These are phyloP conservation scores for Phytophthora constricta DNA, from an alignment of 352 stramenopile species.

Conservation along the genomic window DNA sequence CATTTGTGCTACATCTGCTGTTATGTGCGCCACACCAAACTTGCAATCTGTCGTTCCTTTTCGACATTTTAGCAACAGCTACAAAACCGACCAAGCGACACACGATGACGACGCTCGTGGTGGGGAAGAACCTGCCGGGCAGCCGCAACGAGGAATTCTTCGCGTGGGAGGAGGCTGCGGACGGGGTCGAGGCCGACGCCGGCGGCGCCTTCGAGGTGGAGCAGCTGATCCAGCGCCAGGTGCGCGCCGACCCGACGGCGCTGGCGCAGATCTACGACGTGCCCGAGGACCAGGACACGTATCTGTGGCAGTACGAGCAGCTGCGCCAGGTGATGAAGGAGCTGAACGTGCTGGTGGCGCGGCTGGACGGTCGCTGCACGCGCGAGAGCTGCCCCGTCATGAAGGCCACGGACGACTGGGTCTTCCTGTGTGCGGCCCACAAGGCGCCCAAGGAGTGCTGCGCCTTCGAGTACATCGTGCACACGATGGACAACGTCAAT, in stretches of 20 bases:
- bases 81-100: slow-evolving; percentile 13
- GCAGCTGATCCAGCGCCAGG: slow-evolving; percentile 77
- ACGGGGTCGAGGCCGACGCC: slow-evolving; percentile 29
- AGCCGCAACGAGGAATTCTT: slow-evolving; percentile 86
- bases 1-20: too few species aligned
- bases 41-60: too few species aligned
- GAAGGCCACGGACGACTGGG: slow-evolving; percentile 89
- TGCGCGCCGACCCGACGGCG: slow-evolving; percentile 64
- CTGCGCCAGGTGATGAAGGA: slow-evolving; percentile 87
- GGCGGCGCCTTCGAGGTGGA: slow-evolving; percentile 77
- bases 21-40: too few species aligned
- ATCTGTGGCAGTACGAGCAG: slow-evolving; percentile 89
- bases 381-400: slow-evolving; percentile 75
- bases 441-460: slow-evolving; percentile 85
- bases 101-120: slow-evolving; percentile 49
- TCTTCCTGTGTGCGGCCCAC: slow-evolving; percentile 86
- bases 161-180: slow-evolving; percentile 55
- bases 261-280: slow-evolving; percentile 75
- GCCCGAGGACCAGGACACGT: slow-evolving; percentile 81
- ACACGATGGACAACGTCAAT: slow-evolving; percentile 90
- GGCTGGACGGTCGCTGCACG: slow-evolving; percentile 71
- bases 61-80: too few species aligned
- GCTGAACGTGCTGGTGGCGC: slow-evolving; percentile 77
- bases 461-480: slow-evolving; percentile 86
- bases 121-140: slow-evolving; percentile 78